These are phyloP conservation scores for Cyberlindnera maritima DNA, from an alignment of 805 yeast species.

Conservation along the genomic window DNA sequence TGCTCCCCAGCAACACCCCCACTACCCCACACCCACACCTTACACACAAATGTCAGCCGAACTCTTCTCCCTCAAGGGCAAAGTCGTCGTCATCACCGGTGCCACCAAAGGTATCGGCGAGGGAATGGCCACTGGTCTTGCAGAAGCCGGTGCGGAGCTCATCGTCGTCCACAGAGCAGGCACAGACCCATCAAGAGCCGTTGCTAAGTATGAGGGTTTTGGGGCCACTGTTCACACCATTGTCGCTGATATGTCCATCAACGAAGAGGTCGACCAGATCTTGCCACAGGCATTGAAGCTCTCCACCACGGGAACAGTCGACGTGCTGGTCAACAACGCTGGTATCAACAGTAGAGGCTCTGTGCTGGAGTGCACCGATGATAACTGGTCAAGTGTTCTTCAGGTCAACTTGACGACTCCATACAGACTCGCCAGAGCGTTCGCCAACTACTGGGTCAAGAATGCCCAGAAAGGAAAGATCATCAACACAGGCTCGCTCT, in stretches of 20 bases:
- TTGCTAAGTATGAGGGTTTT: conserved; percentile 37
- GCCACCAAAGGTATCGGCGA: conserved; percentile 80
- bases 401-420: conserved; percentile 75
- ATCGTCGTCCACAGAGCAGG: conserved; percentile 35
- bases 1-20: too few relatives aligned
- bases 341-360: conserved; percentile 77
- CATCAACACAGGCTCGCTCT: conserved; percentile 80
- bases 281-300: conserved; percentile 36
- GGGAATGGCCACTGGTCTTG: conserved; percentile 76
- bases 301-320: conserved; percentile 61
- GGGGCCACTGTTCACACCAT: conserved; percentile 8
- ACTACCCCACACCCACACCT: too few relatives aligned
- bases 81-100: conserved; percentile 80
- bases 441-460: conserved; percentile 62
- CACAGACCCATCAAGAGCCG: conserved; percentile 19
- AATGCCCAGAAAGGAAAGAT: conserved; percentile 60
- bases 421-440: conserved; percentile 70
- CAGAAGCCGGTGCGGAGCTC: conserved; percentile 85
- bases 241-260: conserved; percentile 10
- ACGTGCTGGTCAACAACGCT: conserved; percentile 83
- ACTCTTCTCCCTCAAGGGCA: conserved; percentile 75
- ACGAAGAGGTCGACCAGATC: conserved; percentile 9
- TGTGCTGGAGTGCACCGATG: conserved; percentile 30
- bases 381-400: conserved; percentile 67
- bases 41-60: conserved; percentile 37